Evolutionary conservation across 2,329 filamentous ascomycete genomes (phyloP).

Genomic region (Scedosporium dehoogii): DNA sequence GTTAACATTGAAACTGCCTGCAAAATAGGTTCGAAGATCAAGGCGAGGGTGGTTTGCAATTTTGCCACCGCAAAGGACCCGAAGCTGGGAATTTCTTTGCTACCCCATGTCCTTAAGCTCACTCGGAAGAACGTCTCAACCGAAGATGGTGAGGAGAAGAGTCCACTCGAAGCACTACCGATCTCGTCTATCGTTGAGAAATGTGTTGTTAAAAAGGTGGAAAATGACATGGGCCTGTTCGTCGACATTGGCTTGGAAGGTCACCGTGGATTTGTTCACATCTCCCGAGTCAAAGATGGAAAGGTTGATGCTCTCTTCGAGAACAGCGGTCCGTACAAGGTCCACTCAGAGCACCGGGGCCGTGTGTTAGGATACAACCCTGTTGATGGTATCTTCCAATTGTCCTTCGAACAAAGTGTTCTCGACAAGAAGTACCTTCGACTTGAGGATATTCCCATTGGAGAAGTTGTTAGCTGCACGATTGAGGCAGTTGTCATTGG

Average conservation of each 20-base stretch:
- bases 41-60: slow-evolving; percentile 78
- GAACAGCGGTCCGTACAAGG: slow-evolving; percentile 65
- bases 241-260: slow-evolving; percentile 55
- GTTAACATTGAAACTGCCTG: slow-evolving; percentile 66
- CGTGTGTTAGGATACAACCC: slow-evolving; percentile 80
- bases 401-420: slow-evolving; percentile 74
- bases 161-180: slow-evolving; percentile 50
- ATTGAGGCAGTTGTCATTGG: slow-evolving; percentile 79
- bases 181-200: slow-evolving; percentile 68
- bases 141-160: slow-evolving; percentile 29
- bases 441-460: slow-evolving; percentile 81
- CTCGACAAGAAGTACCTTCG: slow-evolving; percentile 83
- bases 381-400: slow-evolving; percentile 73
- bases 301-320: slow-evolving; percentile 78
- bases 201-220: slow-evolving; percentile 71
- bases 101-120: slow-evolving; percentile 73
- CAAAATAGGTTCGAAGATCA: slow-evolving; percentile 75
- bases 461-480: slow-evolving; percentile 68
- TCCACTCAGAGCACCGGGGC: slow-evolving; percentile 68
- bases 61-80: slow-evolving; percentile 70
- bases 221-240: slow-evolving; percentile 72
- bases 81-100: slow-evolving; percentile 78
- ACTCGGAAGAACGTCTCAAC: slow-evolving; percentile 29
- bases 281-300: slow-evolving; percentile 82
- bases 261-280: slow-evolving; percentile 82